Evolutionary conservation across 768 basidiomycete genomes (phyloP).

Genomic region (Sistotremastrum suecicum): DNA sequence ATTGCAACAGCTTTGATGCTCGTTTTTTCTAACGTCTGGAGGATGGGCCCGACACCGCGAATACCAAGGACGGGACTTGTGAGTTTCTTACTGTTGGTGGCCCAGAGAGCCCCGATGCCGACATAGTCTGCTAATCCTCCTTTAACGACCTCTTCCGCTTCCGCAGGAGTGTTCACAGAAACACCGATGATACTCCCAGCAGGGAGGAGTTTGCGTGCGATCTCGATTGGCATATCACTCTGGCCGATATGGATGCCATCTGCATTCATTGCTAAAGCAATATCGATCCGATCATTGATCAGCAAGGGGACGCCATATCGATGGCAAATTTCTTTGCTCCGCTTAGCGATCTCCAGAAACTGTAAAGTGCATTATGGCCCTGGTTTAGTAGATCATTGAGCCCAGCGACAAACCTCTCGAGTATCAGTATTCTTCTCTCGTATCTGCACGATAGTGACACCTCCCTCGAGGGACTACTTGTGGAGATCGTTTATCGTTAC

Average conservation of each 20-base stretch:
- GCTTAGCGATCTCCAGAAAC: slow-evolving; percentile 64
- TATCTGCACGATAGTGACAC: slow-evolving; percentile 82
- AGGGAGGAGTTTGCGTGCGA: slow-evolving; percentile 58
- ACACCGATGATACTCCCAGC: slow-evolving; percentile 62
- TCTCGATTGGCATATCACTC: slow-evolving; percentile 59
- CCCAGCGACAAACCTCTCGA: slow-evolving; percentile 41
- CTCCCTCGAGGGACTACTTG: slow-evolving; percentile 61
- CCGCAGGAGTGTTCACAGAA: slow-evolving; percentile 54
- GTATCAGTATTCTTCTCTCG: slow-evolving; percentile 80
- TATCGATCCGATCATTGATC: slow-evolving; percentile 81
- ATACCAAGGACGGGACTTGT: slow-evolving; percentile 53
- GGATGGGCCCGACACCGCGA: slow-evolving; percentile 51
- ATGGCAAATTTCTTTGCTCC: slow-evolving; percentile 58
- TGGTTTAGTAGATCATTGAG: background rate
- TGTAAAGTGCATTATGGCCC: slow-evolving; percentile 15
- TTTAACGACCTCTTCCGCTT: slow-evolving; percentile 46
- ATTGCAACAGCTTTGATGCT: slow-evolving; percentile 68
- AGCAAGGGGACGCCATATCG: slow-evolving; percentile 70
- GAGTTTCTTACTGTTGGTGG: slow-evolving; percentile 67
- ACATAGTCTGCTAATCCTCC: slow-evolving; percentile 64
- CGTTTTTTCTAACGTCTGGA: slow-evolving; percentile 51
- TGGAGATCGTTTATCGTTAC: slow-evolving; percentile 1
- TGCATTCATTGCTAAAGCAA: slow-evolving; percentile 64
- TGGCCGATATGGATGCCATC: slow-evolving; percentile 86
- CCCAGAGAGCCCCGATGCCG: slow-evolving; percentile 77